Conservation (phyloP, 23 red algal genomes). For the Gracilaria caudata region DNA sequence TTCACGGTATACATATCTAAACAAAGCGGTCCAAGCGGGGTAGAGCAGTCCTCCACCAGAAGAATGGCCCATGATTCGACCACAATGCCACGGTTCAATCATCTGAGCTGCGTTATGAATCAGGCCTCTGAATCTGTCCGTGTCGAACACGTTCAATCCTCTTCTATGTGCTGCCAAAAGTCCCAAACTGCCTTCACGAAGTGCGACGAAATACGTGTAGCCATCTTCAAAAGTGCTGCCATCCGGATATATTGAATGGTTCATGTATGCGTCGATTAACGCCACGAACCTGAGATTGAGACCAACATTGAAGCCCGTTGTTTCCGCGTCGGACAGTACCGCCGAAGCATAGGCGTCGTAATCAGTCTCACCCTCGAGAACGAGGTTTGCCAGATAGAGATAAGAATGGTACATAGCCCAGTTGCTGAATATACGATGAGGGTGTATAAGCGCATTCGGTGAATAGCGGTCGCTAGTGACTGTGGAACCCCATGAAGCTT, state of each 20-base stretch:
- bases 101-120: slow-evolving; percentile 73
- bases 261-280: slow-evolving; percentile 39
- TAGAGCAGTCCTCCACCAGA: slow-evolving; percentile 53
- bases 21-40: slow-evolving; percentile 31
- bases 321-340: slow-evolving; percentile 10
- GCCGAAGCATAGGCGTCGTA: slow-evolving; percentile 42
- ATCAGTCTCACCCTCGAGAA: slow-evolving; percentile 54
- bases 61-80: slow-evolving; percentile 60
- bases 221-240: slow-evolving; percentile 75
- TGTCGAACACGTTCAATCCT: slow-evolving; percentile 47
- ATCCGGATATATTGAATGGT: slow-evolving; percentile 54
- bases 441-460: slow-evolving; percentile 29
- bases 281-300: slow-evolving; percentile 38
- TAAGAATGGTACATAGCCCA: slow-evolving; percentile 65
- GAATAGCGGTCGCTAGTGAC: slow-evolving; percentile 21
- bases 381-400: slow-evolving; percentile 54
- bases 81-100: slow-evolving; percentile 71
- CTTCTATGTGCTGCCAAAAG: slow-evolving; percentile 45
- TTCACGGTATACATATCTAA: slow-evolving; percentile 47
- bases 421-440: slow-evolving; percentile 70
- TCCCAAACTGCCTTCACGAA: slow-evolving; percentile 52
- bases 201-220: slow-evolving; percentile 49
- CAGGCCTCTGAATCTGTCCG: slow-evolving; percentile 42
- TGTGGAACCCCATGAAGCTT: slow-evolving; percentile 46
- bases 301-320: slow-evolving; percentile 39